Evolutionary conservation across 768 basidiomycete species (phyloP), one percentile per base, ranked within the genome.

Genomic region (Daedaleopsis sinensis): DNA sequence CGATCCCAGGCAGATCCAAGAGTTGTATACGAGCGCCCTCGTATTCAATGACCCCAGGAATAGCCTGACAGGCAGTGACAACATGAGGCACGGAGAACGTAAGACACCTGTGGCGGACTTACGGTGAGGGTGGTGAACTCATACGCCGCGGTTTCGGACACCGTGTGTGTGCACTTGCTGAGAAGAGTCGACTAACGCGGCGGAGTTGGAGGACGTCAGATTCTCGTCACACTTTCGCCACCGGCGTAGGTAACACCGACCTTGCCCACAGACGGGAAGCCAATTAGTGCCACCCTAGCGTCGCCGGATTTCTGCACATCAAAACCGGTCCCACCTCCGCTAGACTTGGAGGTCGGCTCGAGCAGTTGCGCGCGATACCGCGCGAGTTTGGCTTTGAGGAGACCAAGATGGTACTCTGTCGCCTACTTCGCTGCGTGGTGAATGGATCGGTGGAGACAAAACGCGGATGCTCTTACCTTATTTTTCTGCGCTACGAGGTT

Each of bases 31-130:
- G 84, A 2, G 90, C 89, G 32, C 97, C 97, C 73, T 96, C 88
- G 73, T 98, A 92, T 70, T 98, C 96, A 18, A 98, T 86, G 3
- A 98, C 97, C 52, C 97, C 97, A 38, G 97, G 96, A 62, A 99
- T 98, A 11, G 97, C 96, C 87, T 93, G 52, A 16, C 37, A 50
- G 27, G 27, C 24, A 38, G 39, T 18, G 50, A 52, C 12, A 48
- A 44, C 55, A 36, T 16, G 19, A 42, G 39, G 43, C 43, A 49
- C 38, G 19, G 36, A 11, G 44, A 4, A 42, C 27, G 53, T 55
- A 42, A 55, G 4, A 15, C 15, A 48, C 42, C 52, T 27, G 9
- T 35, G 19, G 32, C 46, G 44, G 35, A 71, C 82, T 65, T 68
- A 90, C 91, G 11, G 91, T 93, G 36, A 96, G 82, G 4, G 93